phyloP scores from a whole-genome alignment of 495 filamentous ascomycete species.

The Xylaria telfairii region DNA sequence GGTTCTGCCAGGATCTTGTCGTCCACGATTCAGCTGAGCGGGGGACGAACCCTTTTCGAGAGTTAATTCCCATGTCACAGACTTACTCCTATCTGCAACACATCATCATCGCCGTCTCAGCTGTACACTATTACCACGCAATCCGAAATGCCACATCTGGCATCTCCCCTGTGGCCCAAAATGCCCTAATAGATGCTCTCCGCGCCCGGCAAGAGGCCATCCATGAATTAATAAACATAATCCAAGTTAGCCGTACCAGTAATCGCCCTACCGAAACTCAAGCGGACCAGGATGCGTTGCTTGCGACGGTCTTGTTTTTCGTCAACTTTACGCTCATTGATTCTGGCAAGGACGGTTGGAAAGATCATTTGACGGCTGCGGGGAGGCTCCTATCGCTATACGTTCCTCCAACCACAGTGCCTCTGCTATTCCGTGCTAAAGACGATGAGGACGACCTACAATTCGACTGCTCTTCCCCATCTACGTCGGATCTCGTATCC shows the following conservation, averaged over 20 bases:
- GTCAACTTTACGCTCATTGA: conserved; percentile 65
- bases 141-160: conserved; percentile 25
- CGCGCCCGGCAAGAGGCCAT: conserved; percentile 57
- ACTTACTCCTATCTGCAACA: conserved; percentile 53
- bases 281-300: conserved; percentile 48
- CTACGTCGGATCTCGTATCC: neutral
- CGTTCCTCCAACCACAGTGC: conserved; percentile 36
- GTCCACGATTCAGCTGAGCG: conserved; percentile 55
- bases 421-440: conserved; percentile 25
- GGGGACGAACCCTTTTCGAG: conserved; percentile 57
- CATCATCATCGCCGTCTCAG: conserved; percentile 60
- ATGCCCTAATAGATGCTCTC: conserved; percentile 55
- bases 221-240: conserved; percentile 45
- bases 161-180: conserved; percentile 14
- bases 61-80: conserved; percentile 53
- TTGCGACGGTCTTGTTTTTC: conserved; percentile 61
- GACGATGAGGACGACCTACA: neutral
- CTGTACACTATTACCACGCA: conserved; percentile 58
- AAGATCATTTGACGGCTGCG: conserved; percentile 58
- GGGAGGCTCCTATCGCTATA: conserved; percentile 47
- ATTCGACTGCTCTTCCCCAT: conserved; percentile 22
- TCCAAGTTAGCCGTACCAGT: conserved; percentile 25
- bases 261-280: conserved; percentile 21
- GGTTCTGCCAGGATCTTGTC: conserved; percentile 59
- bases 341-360: conserved; percentile 61